Evolutionary conservation across 2,329 filamentous ascomycete species (phyloP).

Genomic region (Coniella lustricola): DNA sequence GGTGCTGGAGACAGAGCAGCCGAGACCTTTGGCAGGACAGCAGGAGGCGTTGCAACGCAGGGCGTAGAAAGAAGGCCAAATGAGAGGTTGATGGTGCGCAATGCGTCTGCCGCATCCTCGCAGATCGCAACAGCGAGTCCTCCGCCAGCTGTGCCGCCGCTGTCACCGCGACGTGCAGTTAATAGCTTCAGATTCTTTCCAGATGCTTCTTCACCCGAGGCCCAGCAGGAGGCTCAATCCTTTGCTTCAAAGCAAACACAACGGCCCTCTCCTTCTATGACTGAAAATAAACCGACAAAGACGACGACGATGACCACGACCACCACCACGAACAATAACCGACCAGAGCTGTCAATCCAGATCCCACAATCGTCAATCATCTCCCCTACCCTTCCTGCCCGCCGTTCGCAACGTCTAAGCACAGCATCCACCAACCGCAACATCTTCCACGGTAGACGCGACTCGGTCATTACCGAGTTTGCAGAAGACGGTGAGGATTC

Average conservation of each 20-base stretch:
- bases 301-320: neutral
- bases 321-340: slow-evolving; percentile 15
- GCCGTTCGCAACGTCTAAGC: slow-evolving; percentile 3
- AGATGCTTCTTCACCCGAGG: neutral
- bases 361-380: slow-evolving; percentile 34
- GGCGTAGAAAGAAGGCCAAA: slow-evolving; percentile 4
- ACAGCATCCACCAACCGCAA: slow-evolving; percentile 7
- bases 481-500: slow-evolving; percentile 40
- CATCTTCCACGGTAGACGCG: slow-evolving; percentile 22
- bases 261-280: neutral
- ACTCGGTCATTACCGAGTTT: slow-evolving; percentile 45
- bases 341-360: slow-evolving; percentile 13
- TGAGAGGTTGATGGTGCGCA: slow-evolving; percentile 12
- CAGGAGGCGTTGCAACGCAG: neutral
- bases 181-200: slow-evolving; percentile 11
- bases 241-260: neutral
- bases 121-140: neutral
- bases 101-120: neutral
- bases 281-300: neutral
- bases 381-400: slow-evolving; percentile 30
- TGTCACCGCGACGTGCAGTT: slow-evolving; percentile 7
- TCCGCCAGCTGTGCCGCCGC: slow-evolving; percentile 5
- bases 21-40: too few relatives aligned
- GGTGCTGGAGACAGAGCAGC: slow-evolving; percentile 25
- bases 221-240: neutral